These are phyloP conservation scores for Piper betle DNA, from an alignment of 164 flowering plant genomes.

Conservation along the genomic window DNA sequence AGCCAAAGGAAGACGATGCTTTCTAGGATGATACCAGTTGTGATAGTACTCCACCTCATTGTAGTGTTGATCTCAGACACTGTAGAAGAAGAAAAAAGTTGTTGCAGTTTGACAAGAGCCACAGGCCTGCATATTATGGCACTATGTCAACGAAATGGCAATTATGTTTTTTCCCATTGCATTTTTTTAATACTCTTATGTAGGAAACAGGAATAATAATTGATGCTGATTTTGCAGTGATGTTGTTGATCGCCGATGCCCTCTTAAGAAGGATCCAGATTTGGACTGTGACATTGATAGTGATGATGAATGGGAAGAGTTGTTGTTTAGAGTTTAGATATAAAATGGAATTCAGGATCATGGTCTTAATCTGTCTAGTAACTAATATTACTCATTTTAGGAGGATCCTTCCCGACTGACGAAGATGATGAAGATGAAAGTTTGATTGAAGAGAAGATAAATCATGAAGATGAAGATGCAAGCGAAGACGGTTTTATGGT, in stretches of 20 bases:
- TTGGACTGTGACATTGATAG: slow-evolving; percentile 90
- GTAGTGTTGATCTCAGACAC: slow-evolving; percentile 10
- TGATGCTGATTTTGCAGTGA: slow-evolving; percentile 23
- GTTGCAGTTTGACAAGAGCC: slow-evolving; percentile 87
- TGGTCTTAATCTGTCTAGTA: not conserved
- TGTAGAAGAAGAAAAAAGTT: slow-evolving; percentile 29
- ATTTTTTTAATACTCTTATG: not conserved
- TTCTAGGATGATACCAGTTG: slow-evolving; percentile 25
- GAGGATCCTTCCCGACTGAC: slow-evolving; percentile 99
- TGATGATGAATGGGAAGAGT: slow-evolving; percentile 99
- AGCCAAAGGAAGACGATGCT: slow-evolving; percentile 17
- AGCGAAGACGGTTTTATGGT: slow-evolving; percentile 94
- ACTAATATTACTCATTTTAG: slow-evolving; percentile 19
- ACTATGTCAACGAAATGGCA: slow-evolving; percentile 70
- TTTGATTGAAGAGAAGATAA: slow-evolving; percentile 10
- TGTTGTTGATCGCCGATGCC: slow-evolving; percentile 57
- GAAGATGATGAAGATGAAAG: slow-evolving; percentile 67
- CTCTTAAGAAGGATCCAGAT: slow-evolving; percentile 67
- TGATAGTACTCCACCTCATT: slow-evolving; percentile 17
- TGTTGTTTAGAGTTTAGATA: not conserved
- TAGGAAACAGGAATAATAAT: not conserved
- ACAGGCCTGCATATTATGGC: slow-evolving; percentile 96
- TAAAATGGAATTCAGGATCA: too few relatives aligned
- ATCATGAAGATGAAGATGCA: slow-evolving; percentile 50
- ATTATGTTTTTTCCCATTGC: not conserved